These are phyloP conservation scores for Euphrasia arctica DNA, from an alignment of 305 asterid species.

Conservation along the genomic window DNA sequence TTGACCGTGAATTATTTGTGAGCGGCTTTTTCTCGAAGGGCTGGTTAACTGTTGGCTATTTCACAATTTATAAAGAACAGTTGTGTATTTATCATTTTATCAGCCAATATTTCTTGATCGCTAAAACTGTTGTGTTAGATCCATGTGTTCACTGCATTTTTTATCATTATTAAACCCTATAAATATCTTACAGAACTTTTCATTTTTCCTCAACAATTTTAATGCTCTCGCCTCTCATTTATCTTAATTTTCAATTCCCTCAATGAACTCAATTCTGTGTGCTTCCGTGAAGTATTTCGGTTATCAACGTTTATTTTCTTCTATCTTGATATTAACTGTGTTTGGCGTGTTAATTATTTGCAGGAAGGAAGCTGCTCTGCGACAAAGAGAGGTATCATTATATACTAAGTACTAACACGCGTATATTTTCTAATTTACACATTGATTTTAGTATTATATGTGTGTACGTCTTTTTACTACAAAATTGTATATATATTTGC, in stretches of 20 bases:
- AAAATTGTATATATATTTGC: constrained; percentile 14
- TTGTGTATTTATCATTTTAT: background rate
- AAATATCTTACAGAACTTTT: background rate
- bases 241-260: constrained; percentile 3
- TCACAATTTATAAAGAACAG: background rate
- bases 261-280: background rate
- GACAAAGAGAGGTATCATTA: constrained; percentile 80
- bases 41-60: background rate
- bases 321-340: constrained; percentile 14
- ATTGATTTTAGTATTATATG: constrained; percentile 8
- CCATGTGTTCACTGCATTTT: background rate
- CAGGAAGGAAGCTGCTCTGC: constrained; percentile 99
- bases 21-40: background rate
- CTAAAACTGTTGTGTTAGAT: constrained; percentile 2
- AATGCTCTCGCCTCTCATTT: background rate
- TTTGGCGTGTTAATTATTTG: constrained; percentile 43
- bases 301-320: background rate
- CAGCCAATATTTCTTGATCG: background rate
- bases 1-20: background rate
- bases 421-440: background rate
- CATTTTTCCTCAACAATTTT: background rate
- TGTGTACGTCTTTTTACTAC: background rate
- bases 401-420: constrained; percentile 18
- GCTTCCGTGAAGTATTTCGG: background rate
- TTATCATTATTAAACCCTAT: background rate